phyloP scores from a whole-genome alignment of 2,329 filamentous ascomycete genomes.

The Penicillium sp. region DNA sequence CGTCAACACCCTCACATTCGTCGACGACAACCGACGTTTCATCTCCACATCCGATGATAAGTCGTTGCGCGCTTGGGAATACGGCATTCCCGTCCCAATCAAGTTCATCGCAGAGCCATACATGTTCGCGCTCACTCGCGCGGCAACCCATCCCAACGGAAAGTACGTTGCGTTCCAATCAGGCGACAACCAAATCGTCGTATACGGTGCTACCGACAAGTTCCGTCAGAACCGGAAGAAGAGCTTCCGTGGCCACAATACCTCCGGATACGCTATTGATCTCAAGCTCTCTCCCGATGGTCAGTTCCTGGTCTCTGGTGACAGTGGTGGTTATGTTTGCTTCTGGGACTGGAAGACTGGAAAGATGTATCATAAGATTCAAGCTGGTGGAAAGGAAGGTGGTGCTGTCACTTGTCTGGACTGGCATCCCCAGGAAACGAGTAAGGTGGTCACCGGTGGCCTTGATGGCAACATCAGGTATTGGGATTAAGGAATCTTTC shows the following conservation, averaged over 20 bases:
- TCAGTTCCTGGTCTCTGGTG: conserved; percentile 83
- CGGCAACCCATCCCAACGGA: conserved; percentile 79
- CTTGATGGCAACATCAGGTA: conserved; percentile 86
- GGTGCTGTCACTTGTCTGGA: conserved; percentile 80
- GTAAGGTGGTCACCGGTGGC: conserved; percentile 88
- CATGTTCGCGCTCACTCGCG: conserved; percentile 94
- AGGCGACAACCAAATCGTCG: conserved; percentile 93
- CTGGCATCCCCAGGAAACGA: conserved; percentile 98
- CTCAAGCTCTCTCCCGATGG: conserved; percentile 87
- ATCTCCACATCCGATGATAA: conserved; percentile 99
- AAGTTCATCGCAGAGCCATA: conserved; percentile 97
- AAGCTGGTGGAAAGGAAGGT: conserved; percentile 67
- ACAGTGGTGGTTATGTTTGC: conserved; percentile 84
- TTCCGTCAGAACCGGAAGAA: conserved; percentile 98
- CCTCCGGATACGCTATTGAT: conserved; percentile 89
- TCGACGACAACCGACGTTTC: conserved; percentile 91
- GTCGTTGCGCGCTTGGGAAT: conserved; percentile 94
- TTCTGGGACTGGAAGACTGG: conserved; percentile 99
- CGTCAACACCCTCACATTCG: conserved; percentile 96
- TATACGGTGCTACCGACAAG: conserved; percentile 91
- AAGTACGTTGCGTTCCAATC: conserved; percentile 95
- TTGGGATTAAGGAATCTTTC: conserved; percentile 70
- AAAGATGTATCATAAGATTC: conserved; percentile 97
- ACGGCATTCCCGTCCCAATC: conserved; percentile 96
- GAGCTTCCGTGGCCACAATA: conserved; percentile 93